Percentiles rank a stretch among this genome's conserved stretches.
Conservation (phyloP, 768 basidiomycete genomes). For the Lentinula aciculospora region DNA sequence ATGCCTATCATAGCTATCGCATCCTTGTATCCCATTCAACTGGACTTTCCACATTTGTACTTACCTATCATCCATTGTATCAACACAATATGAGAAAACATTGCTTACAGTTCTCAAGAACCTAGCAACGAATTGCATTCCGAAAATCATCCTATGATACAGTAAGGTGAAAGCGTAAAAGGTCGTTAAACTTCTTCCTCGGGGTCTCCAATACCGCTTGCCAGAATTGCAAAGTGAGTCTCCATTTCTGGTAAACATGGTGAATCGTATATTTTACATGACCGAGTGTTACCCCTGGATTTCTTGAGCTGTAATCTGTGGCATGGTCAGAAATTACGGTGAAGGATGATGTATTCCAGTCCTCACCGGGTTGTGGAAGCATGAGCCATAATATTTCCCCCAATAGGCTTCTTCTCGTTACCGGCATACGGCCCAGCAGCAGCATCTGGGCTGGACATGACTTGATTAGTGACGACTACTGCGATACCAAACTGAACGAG, state of each 20-base stretch:
- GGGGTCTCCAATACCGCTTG: constrained; percentile 90
- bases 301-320: constrained; percentile 86
- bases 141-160: neutral
- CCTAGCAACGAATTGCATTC: neutral
- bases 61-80: neutral
- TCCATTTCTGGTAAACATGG: constrained; percentile 97
- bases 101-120: neutral
- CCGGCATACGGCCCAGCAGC: constrained; percentile 81
- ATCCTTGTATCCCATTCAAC: constrained; percentile 39
- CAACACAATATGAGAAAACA: neutral
- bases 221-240: constrained; percentile 89
- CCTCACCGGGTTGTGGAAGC: constrained; percentile 91
- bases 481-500: constrained; percentile 85
- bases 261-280: constrained; percentile 97
- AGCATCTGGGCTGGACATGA: constrained; percentile 98
- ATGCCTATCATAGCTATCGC: neutral
- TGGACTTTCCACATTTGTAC: constrained; percentile 26
- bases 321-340: constrained; percentile 5
- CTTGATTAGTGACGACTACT: constrained; percentile 96
- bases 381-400: constrained; percentile 99
- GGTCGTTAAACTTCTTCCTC: constrained; percentile 67
- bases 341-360: neutral
- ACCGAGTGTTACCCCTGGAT: constrained; percentile 83
- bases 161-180: constrained; percentile 4
- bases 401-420: constrained; percentile 97